Base-by-base conservation (phyloP, 371 early-diverging fungal species). In the Mortierella sp. region DNA sequence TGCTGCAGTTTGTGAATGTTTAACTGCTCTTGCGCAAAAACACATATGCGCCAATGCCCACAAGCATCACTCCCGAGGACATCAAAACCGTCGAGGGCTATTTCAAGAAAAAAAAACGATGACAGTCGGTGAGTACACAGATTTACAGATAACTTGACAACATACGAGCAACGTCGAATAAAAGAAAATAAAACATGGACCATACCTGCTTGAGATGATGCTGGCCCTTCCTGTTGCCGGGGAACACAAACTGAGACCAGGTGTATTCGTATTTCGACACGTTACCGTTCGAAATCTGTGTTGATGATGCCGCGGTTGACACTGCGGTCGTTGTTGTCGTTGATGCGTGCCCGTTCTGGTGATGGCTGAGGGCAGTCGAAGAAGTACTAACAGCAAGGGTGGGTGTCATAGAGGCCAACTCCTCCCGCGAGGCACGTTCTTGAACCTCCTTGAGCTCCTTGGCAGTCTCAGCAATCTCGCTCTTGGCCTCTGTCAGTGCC, bases 61-160 rank as follows among this genome's bases (percentile, higher is more conserved):
- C 87, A 44, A 86, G 48, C 80, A 86, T 82, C 28, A 78, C 65
- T 24, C 87, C 80, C 50, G 82, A 82, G 10, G 87, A 86, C 71
- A 86, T 74, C 28, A 78, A 0, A 26, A 82, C 73, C 19, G 78
- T 78, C n/a, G 87, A 68, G 2, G 82, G 76, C 77, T 80, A 73
- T 68, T 0, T 6, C 13, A 42, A 21, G n/a, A 55, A 1, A 26
- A 44, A 38, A 16, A 52, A 45, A 2, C 47, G 38, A 16, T 45
- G 55, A 28, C 5, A 5, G 26, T 21, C 14, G 11, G 19, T 70
- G 31, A 60, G 68, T n/a, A 19, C 0, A 47, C 1, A 19, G 26
- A 19, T 63, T 45, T 11, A 60, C 6, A 21, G 7, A 16, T 28
- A 28, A 21, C 28, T 13, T 3, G 24, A 4, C 31, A 42, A 42